Evolutionary conservation across 2,329 filamentous ascomycete genomes (phyloP).

Genomic region (Botrytis cinerea): DNA sequence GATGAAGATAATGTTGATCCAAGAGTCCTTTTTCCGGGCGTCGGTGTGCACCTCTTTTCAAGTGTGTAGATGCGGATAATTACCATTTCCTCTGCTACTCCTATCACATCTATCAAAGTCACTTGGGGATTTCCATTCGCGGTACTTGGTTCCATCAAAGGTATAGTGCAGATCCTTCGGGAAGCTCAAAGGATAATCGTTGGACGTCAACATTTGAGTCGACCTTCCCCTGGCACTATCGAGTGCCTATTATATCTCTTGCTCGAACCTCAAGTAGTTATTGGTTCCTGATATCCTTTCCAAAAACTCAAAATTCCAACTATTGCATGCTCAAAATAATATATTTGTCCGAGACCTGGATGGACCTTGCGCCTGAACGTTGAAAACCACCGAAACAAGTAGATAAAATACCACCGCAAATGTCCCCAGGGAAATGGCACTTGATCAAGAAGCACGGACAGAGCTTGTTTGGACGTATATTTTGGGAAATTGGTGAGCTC

Average conservation of each 20-base stretch:
- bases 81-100: conserved; percentile 18
- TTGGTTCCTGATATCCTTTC: not conserved
- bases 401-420: conserved; percentile 4
- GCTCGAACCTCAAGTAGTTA: not conserved
- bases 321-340: not conserved
- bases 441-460: conserved; percentile 18
- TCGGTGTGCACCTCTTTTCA: not conserved
- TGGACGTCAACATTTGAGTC: conserved; percentile 4
- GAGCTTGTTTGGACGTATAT: conserved; percentile 21
- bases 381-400: conserved; percentile 9
- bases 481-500: not conserved
- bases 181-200: conserved; percentile 14
- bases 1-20: not conserved
- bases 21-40: not conserved
- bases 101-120: conserved; percentile 33
- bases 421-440: not conserved
- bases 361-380: not conserved
- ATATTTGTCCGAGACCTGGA: conserved; percentile 8
- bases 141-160: conserved; percentile 12
- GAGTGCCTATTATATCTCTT: not conserved
- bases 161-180: conserved; percentile 19
- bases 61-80: not conserved
- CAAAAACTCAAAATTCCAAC: not conserved
- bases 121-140: conserved; percentile 33
- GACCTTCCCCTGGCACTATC: conserved; percentile 11